phyloP scores from a whole-genome alignment of 345 rosid species.

The Tarenaya hassleriana region DNA sequence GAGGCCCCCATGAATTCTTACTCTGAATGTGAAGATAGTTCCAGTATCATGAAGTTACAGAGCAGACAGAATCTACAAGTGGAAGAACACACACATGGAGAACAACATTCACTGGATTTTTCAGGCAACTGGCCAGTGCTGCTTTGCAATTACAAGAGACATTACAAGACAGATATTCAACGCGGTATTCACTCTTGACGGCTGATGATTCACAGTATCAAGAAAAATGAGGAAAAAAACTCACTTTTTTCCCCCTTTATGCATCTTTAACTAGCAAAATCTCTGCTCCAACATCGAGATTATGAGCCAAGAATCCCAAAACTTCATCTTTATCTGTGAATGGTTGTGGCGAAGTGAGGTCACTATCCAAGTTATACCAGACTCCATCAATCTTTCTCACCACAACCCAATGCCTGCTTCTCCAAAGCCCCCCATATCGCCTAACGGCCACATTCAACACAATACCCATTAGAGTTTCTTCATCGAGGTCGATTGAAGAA shows the following conservation, averaged over 20 bases:
- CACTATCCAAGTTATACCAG: slow-evolving; percentile 92
- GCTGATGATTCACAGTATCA: too few relatives aligned
- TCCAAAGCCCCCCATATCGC: slow-evolving; percentile 75
- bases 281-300: slow-evolving; percentile 49
- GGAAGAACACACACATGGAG: background rate
- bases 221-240: slow-evolving; percentile 18
- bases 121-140: background rate
- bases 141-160: background rate
- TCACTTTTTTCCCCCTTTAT: slow-evolving; percentile 24
- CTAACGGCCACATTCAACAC: slow-evolving; percentile 67
- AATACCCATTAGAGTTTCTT: slow-evolving; percentile 50
- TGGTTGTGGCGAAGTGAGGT: slow-evolving; percentile 41
- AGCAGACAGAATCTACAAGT: too few relatives aligned
- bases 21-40: background rate
- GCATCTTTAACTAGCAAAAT: slow-evolving; percentile 60
- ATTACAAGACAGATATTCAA: background rate
- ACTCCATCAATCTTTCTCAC: slow-evolving; percentile 62
- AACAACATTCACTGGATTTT: slow-evolving; percentile 6
- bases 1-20: background rate
- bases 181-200: background rate
- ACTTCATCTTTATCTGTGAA: slow-evolving; percentile 45
- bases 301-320: slow-evolving; percentile 49
- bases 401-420: slow-evolving; percentile 80
- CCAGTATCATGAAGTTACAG: too few relatives aligned
- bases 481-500: slow-evolving; percentile 50